Evolutionary conservation across 192 early-diverging fungal species (phyloP).

Genomic region (Coemansia sp.): DNA sequence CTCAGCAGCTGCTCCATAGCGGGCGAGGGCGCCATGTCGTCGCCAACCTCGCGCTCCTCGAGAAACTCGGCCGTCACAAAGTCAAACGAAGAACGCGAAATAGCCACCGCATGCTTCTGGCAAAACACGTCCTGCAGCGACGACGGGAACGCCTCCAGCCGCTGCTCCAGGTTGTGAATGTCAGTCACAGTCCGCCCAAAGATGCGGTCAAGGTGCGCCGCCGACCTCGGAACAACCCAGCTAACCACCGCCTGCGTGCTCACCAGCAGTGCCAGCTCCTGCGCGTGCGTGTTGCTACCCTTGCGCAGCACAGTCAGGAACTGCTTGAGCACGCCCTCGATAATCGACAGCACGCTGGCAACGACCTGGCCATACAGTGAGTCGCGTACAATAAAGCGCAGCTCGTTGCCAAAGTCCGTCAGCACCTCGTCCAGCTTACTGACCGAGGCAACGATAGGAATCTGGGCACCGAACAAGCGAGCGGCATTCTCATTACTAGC

Average conservation of each 20-base stretch:
- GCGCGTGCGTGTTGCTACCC: conserved; percentile 19
- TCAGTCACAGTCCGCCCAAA: conserved; percentile 53
- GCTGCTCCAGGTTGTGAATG: conserved; percentile 54
- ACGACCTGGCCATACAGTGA: conserved; percentile 56
- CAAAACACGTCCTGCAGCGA: conserved; percentile 56
- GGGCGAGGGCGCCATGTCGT: conserved; percentile 37
- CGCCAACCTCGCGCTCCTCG: conserved; percentile 24
- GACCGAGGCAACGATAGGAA: conserved; percentile 43
- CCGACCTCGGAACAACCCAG: conserved; percentile 51
- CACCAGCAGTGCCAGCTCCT: conserved; percentile 49
- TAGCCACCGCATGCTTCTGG: conserved; percentile 41
- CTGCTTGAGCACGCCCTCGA: conserved; percentile 54
- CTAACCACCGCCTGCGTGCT: conserved; percentile 50
- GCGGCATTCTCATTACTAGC: conserved; percentile 20
- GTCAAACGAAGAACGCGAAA: conserved; percentile 37
- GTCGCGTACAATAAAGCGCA: conserved; percentile 54
- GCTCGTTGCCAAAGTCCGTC: conserved; percentile 51
- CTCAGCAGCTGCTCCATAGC: conserved; percentile 41
- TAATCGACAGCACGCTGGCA: conserved; percentile 45
- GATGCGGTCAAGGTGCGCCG: conserved; percentile 42
- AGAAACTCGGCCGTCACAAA: conserved; percentile 42
- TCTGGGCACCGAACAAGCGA: conserved; percentile 38
- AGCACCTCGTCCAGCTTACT: conserved; percentile 49
- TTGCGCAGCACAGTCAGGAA: conserved; percentile 42
- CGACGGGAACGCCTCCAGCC: conserved; percentile 50